phyloP scores from a whole-genome alignment of 495 filamentous ascomycete species.

The Aspergillus funiculosus region DNA sequence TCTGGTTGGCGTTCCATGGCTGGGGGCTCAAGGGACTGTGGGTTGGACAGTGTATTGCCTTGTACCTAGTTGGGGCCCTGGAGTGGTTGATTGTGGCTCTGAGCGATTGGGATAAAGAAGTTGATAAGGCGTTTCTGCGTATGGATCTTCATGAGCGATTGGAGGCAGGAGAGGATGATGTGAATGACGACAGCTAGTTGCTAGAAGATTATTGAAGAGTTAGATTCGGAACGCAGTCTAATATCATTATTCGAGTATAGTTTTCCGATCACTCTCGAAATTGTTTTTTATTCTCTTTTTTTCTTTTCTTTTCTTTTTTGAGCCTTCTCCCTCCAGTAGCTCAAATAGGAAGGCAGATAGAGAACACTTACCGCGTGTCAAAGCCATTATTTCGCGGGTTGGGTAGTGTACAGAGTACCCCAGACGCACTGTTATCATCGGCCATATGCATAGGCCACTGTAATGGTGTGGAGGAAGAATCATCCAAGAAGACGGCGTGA shows the following conservation, averaged over 20 bases:
- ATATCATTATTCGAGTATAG: constrained; percentile 1
- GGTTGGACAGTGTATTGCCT: constrained; percentile 84
- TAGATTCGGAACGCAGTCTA: background rate
- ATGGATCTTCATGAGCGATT: constrained; percentile 58
- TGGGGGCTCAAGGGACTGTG: constrained; percentile 83
- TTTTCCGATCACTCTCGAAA: background rate
- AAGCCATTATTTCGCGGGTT: too few species aligned
- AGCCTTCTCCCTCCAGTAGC: constrained; percentile 6
- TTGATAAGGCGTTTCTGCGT: constrained; percentile 66
- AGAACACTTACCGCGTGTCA: too few species aligned
- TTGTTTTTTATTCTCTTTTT: too few species aligned
- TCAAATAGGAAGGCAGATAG: constrained; percentile 11
- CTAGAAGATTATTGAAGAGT: background rate
- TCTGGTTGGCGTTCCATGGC: constrained; percentile 82
- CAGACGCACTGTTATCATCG: background rate
- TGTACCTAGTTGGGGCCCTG: constrained; percentile 73
- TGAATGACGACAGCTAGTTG: background rate
- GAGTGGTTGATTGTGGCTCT: constrained; percentile 78
- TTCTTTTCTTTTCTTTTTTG: too few species aligned
- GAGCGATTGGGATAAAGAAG: constrained; percentile 75
- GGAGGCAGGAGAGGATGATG: constrained; percentile 30
- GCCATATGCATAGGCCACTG: background rate
- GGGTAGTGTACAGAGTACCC: too few species aligned
- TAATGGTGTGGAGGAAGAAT: too few species aligned
- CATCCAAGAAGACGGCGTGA: too few species aligned